Evolutionary conservation across 2,329 filamentous ascomycete genomes (phyloP), one percentile per base, ranked within the genome.

Genomic region (Ophiostoma australiae): DNA sequence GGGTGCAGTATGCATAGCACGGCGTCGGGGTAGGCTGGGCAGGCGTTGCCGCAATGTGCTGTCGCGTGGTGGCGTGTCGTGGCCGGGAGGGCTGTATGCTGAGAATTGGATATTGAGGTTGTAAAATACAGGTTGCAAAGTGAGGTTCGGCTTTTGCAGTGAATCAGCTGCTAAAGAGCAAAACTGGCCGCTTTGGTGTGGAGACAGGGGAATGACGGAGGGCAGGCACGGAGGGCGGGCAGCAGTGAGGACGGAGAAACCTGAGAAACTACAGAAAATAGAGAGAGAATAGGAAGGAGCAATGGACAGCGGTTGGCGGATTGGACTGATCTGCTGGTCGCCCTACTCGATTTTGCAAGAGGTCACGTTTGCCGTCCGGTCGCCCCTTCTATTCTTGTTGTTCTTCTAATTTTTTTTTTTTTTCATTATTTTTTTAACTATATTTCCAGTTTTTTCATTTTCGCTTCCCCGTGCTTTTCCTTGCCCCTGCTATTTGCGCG

Each of bases 1-100:
- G 66, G 66, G 66, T 41, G 66, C 39, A 31, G 66, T 65, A 72
- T 68, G 71, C 71, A 72, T 72, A 70, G 68, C 71, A 70, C 71
- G 66, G 69, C 66, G 70, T 67, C 68, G 70, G 35, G 44, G 23
- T 48, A 55, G 71, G 66, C 68, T 69, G 61, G 71, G 71, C 71
- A 72, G 69, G 69, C 71, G 71, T 72, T 72, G 71, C 71, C 63
- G 63, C 63, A 39, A 39, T 33, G 35, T 17, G 27, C 15, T 33
- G 33, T 65, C 31, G 27, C 39, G 61, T 39, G 15, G 35, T 48
- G 70, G 44, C 35, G 65, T 66, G 67, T 63, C 20, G 31, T 52
- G 27, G 27, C 20, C 13, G 37, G 15, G 44, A 31, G 15, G 15
- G 66, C 13, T n/a, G 39, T 13, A 4, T 13, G 15, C 4, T 39